Conservation (phyloP, 1,284 basidiomycete species). For the Ustilago esculenta region DNA sequence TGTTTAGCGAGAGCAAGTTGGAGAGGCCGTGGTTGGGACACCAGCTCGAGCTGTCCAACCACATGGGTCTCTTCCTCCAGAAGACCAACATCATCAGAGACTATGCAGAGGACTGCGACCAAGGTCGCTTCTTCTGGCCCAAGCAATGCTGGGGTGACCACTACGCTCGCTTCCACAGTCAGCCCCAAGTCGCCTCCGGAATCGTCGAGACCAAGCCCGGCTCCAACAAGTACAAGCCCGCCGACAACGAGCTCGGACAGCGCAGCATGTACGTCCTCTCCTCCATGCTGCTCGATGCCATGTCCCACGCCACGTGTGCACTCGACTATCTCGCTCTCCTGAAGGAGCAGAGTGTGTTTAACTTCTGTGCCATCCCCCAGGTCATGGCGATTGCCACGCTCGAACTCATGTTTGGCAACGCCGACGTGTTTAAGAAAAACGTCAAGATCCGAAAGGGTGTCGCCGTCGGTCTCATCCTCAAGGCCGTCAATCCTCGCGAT, state of each 20-base stretch:
- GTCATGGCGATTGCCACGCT: constrained; percentile 97
- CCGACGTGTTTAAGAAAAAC: constrained; percentile 84
- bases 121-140: constrained; percentile 93
- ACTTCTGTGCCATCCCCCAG: constrained; percentile 94
- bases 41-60: constrained; percentile 88
- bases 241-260: constrained; percentile 50
- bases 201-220: constrained; percentile 55
- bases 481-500: constrained; percentile 88
- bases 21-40: constrained; percentile 80
- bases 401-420: constrained; percentile 91
- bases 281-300: constrained; percentile 88
- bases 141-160: constrained; percentile 81
- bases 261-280: constrained; percentile 69
- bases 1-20: constrained; percentile 88
- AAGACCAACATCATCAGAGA: constrained; percentile 99
- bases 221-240: constrained; percentile 32
- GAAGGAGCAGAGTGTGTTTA: constrained; percentile 91
- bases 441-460: constrained; percentile 95
- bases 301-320: constrained; percentile 83
- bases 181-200: constrained; percentile 57
- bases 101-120: constrained; percentile 88
- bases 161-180: constrained; percentile 46
- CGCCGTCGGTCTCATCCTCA: constrained; percentile 88
- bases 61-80: constrained; percentile 95
- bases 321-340: constrained; percentile 90